Base-by-base conservation (phyloP, 352 stramenopile species). In the Globisporangium cylindrosporum region DNA sequence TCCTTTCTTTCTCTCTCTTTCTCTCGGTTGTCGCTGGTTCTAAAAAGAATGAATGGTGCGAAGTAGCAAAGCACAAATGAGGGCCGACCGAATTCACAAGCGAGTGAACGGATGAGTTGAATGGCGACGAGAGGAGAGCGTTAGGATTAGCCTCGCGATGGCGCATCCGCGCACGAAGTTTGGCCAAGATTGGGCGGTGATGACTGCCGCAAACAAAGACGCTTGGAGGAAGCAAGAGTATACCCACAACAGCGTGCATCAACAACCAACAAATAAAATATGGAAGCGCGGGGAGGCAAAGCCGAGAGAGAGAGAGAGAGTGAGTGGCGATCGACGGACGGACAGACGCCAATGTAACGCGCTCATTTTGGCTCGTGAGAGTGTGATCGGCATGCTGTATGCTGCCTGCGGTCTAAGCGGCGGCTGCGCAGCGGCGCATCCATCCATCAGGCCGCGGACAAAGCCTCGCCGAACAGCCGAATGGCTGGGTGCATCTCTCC, bases 361-460 rank as follows among this genome's bases (percentile, higher is more conserved):
- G 27, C 53, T 59, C 53, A 9, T 6, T 54, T 25, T 18, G 48
- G 15, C 25, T 18, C 27, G 27, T 8, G 27, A 48, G 41, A 15
- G 32, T 36, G 32, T 48, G 41, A 15, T 48, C 3, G 27, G 27
- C 27, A 32, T 32, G 27, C 15, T 48, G 41, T 5, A 8, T 43
- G 36, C 9, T n/a, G 14, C 41, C 15, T n/a, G 41, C 5, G 41
- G 41, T 48, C 41, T 9, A n/a, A 48, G 41, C 54, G 54, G 54
- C 54, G 54, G 54, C 54, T 59, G 54, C 54, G 54, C 18, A 25
- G 29, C 15, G 22, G 32, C 29, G 54, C 56, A 32, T 46, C 56
- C 22, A 61, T 61, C 27, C 29, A 61, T 46, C 20, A 48, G 10
- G n/a, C 38, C 12, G 56, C 32, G 56, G 20, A n/a, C 56, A 61